These are phyloP conservation scores for Boletus pseudo-olivaceus DNA, from an alignment of 768 basidiomycete genomes.

Conservation along the genomic window DNA sequence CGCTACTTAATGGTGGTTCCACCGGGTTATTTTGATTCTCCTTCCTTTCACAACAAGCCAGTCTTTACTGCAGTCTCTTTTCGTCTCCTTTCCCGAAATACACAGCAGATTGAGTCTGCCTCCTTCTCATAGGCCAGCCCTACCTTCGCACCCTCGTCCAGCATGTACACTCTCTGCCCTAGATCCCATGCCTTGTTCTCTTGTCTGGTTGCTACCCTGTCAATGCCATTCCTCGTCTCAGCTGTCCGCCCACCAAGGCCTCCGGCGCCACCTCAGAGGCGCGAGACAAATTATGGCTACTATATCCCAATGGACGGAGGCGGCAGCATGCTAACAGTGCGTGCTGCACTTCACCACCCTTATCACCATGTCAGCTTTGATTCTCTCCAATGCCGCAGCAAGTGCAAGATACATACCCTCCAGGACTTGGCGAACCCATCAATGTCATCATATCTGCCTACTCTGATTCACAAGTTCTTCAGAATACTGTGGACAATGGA, in stretches of 20 bases:
- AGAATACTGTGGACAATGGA: slow-evolving; percentile 56
- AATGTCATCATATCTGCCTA: slow-evolving; percentile 77
- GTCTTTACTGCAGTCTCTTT: not conserved
- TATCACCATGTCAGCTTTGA: not conserved
- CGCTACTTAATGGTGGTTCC: not conserved
- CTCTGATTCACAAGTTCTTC: slow-evolving; percentile 68
- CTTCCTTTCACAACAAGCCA: slow-evolving; percentile 1
- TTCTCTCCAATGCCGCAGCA: slow-evolving; percentile 33
- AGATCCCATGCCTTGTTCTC: not conserved
- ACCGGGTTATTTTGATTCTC: not conserved
- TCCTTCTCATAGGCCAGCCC: not conserved
- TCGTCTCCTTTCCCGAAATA: not conserved
- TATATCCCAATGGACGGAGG: slow-evolving; percentile 53
- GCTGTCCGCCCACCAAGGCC: slow-evolving; percentile 2
- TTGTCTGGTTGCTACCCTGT: slow-evolving; percentile 11
- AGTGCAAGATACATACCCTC: slow-evolving; percentile 56
- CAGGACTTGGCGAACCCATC: slow-evolving; percentile 81
- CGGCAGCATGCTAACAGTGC: slow-evolving; percentile 70
- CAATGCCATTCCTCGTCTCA: slow-evolving; percentile 8
- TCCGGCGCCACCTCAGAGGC: slow-evolving; percentile 13
- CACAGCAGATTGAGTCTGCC: not conserved
- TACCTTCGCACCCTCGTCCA: not conserved
- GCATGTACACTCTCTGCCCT: slow-evolving; percentile 1
- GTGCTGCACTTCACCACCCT: slow-evolving; percentile 20
- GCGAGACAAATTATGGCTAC: slow-evolving; percentile 44